These are phyloP conservation scores for Bipolaris sorokiniana DNA, from an alignment of 2,329 filamentous ascomycete species.

Conservation along the genomic window DNA sequence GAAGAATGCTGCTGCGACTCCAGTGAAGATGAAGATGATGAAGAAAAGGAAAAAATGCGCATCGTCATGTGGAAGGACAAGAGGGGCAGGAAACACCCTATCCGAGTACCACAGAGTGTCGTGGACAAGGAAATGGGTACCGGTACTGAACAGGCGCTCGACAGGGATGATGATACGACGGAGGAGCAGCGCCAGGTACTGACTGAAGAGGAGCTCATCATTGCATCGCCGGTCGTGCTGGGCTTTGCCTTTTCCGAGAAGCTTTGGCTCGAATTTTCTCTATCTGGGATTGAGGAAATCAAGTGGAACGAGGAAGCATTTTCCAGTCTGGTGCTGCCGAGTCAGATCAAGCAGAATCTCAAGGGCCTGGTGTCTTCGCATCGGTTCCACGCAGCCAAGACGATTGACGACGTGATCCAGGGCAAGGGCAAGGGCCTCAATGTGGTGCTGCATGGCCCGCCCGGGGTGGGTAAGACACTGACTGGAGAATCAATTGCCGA, in stretches of 20 bases:
- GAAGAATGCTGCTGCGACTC: conserved; percentile 20
- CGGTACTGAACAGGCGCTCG: conserved; percentile 49
- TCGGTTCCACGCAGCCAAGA: conserved; percentile 79
- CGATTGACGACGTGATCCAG: conserved; percentile 73
- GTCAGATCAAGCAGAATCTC: conserved; percentile 68
- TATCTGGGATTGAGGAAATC: conserved; percentile 80
- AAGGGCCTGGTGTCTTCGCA: conserved; percentile 83
- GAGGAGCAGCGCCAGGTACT: conserved; percentile 60
- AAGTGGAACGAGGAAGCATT: conserved; percentile 85
- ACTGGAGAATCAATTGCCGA: conserved; percentile 88
- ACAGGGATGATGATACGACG: conserved; percentile 52
- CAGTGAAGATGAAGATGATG: conserved; percentile 54
- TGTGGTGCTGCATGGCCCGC: conserved; percentile 55
- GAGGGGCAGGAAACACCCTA: conserved; percentile 56
- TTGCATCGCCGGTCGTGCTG: conserved; percentile 82
- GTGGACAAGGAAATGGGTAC: conserved; percentile 55
- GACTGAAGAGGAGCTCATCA: conserved; percentile 81
- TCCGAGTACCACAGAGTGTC: conserved; percentile 56
- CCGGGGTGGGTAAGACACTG: conserved; percentile 86
- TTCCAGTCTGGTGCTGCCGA: conserved; percentile 75
- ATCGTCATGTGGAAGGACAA: conserved; percentile 56
- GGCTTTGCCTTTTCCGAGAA: conserved; percentile 90
- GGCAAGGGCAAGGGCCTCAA: conserved; percentile 52
- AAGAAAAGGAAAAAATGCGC: conserved; percentile 44
- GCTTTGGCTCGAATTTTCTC: conserved; percentile 85